A percentile compares a stretch with the other conserved stretches of the same genome.
These are phyloP conservation scores for Diaporthe ilicicola DNA, from an alignment of 2,329 filamentous ascomycete species.

Conservation along the genomic window DNA sequence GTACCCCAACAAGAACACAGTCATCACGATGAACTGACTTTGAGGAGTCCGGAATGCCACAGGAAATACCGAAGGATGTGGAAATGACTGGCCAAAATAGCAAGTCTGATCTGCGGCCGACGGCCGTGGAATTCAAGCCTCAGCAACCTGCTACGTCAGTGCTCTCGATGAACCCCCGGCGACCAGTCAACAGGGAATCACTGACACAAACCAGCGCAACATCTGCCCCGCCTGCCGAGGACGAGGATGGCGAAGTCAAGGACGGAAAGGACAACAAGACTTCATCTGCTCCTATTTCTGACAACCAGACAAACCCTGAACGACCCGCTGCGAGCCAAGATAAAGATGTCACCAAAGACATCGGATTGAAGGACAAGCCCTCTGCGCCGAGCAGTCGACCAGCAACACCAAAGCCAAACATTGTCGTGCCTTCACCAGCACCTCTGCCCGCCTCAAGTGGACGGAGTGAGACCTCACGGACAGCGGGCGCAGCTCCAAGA, in stretches of 20 bases:
- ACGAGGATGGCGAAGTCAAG: constrained; percentile 78
- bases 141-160: constrained; percentile 44
- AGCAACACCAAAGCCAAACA: constrained; percentile 27
- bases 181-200: constrained; percentile 33
- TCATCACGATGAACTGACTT: constrained; percentile 45
- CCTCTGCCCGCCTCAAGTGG: constrained; percentile 1
- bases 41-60: constrained; percentile 50
- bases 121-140: constrained; percentile 72
- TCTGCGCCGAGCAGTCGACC: constrained; percentile 40
- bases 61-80: constrained; percentile 48
- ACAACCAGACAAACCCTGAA: constrained; percentile 25
- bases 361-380: constrained; percentile 42
- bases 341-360: constrained; percentile 38
- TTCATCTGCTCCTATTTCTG: constrained; percentile 38
- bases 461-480: constrained; percentile 27
- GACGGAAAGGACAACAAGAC: constrained; percentile 57
- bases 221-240: constrained; percentile 50
- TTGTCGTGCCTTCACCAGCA: constrained; percentile 5
- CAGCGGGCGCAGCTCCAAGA: constrained; percentile 42
- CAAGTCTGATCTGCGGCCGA: constrained; percentile 60
- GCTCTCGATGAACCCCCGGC: constrained; percentile 14
- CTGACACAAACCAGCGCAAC: constrained; percentile 39
- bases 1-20: constrained; percentile 35
- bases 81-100: constrained; percentile 42
- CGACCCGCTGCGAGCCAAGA: constrained; percentile 35